These are phyloP conservation scores for Rhamnella rubrinervis DNA, from an alignment of 331 rosid species.

Conservation along the genomic window DNA sequence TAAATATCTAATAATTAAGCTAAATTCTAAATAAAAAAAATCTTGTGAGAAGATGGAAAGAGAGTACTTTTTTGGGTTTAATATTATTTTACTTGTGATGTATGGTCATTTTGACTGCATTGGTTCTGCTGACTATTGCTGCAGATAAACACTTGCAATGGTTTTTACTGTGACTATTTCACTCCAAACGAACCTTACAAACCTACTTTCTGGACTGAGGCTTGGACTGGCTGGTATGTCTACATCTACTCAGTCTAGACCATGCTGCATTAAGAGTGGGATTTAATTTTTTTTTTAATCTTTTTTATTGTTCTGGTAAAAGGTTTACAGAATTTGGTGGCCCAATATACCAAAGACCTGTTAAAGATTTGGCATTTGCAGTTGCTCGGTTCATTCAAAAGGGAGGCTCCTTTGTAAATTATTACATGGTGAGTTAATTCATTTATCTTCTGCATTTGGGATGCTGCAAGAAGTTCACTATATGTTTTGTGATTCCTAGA, in stretches of 20 bases:
- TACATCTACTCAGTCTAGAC: not conserved
- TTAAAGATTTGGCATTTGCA: constrained; percentile 45
- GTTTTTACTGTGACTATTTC: constrained; percentile 48
- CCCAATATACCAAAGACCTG: constrained; percentile 39
- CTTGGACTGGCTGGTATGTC: constrained; percentile 57
- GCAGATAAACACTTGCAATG: constrained; percentile 56
- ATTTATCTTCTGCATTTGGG: not conserved
- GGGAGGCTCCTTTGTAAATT: constrained; percentile 51
- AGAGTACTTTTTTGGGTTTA: too few species aligned
- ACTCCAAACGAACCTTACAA: constrained; percentile 53
- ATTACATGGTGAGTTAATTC: constrained; percentile 44
- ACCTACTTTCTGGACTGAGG: constrained; percentile 56
- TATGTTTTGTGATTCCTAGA: constrained; percentile 1
- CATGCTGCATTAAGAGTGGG: not conserved
- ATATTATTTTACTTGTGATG: too few species aligned
- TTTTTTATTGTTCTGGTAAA: not conserved
- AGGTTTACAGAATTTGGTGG: constrained; percentile 53
- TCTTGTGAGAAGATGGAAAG: not conserved
- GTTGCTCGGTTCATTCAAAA: constrained; percentile 44
- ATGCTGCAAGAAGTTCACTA: not conserved
- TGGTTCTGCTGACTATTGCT: not conserved
- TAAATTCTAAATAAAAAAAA: not conserved
- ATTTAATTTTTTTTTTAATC: not conserved
- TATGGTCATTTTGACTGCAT: not conserved
- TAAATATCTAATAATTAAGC: not conserved